A percentile compares a stretch with the other conserved stretches of the same genome.
phyloP scores from a whole-genome alignment of 2,329 filamentous ascomycete genomes.

The Pyricularia sp. region DNA sequence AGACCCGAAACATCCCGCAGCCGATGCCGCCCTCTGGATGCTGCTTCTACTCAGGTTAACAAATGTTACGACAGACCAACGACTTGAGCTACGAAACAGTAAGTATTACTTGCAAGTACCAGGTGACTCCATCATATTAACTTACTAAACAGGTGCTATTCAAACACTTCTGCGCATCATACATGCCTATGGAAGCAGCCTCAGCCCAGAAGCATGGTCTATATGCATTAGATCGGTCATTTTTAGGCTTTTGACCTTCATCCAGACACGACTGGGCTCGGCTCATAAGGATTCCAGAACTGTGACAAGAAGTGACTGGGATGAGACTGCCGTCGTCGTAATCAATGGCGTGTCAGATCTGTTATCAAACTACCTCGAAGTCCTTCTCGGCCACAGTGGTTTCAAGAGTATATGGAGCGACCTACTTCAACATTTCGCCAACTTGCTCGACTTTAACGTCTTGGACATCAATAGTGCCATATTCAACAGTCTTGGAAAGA shows the following conservation, averaged over 20 bases:
- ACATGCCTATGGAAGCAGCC: slow-evolving; percentile 73
- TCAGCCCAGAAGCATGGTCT: slow-evolving; percentile 69
- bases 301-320: slow-evolving; percentile 45
- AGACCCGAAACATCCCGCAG: slow-evolving; percentile 43
- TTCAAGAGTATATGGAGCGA: slow-evolving; percentile 67
- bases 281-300: slow-evolving; percentile 23
- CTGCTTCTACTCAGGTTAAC: slow-evolving; percentile 59
- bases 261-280: slow-evolving; percentile 42
- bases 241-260: slow-evolving; percentile 61
- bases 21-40: slow-evolving; percentile 66
- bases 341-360: slow-evolving; percentile 60
- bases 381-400: slow-evolving; percentile 50
- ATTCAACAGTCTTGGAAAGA: slow-evolving; percentile 52
- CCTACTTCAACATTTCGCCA: slow-evolving; percentile 55
- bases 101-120: slow-evolving; percentile 11
- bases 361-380: slow-evolving; percentile 62
- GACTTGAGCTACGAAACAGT: slow-evolving; percentile 68
- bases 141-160: slow-evolving; percentile 47
- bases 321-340: slow-evolving; percentile 62
- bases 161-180: slow-evolving; percentile 87
- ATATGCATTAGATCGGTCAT: slow-evolving; percentile 71
- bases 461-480: slow-evolving; percentile 61
- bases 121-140: not conserved
- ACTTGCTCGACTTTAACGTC: slow-evolving; percentile 46
- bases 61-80: slow-evolving; percentile 55